phyloP scores from a whole-genome alignment of 2,329 filamentous ascomycete species.

The Talaromyces atroroseus region DNA sequence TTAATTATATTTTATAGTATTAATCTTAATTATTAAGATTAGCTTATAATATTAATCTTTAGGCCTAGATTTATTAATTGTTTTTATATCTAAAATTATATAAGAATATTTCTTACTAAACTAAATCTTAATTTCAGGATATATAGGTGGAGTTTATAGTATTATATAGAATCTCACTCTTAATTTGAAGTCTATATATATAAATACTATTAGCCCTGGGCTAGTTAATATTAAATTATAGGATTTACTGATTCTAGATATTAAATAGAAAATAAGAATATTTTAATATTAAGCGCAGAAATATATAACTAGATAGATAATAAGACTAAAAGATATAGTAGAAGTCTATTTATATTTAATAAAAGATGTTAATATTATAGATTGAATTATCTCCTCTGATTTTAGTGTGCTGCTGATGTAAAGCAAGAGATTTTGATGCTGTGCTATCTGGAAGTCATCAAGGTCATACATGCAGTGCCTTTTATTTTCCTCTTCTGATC shows the following conservation, averaged over 20 bases:
- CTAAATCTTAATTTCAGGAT: conserved; percentile 17
- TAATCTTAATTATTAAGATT: conserved; percentile 37
- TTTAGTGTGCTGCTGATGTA: background rate
- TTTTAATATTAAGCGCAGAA: conserved; percentile 14
- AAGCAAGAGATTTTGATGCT: too few species aligned
- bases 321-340: conserved; percentile 32
- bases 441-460: too few species aligned
- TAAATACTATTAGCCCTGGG: conserved; percentile 40
- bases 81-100: conserved; percentile 35
- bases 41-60: conserved; percentile 30
- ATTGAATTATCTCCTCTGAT: background rate
- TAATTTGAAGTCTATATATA: conserved; percentile 38
- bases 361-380: conserved; percentile 22
- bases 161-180: conserved; percentile 32
- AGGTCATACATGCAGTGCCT: too few species aligned
- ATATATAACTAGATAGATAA: conserved; percentile 2
- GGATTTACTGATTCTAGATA: conserved; percentile 16
- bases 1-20: conserved; percentile 26
- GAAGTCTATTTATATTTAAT: conserved; percentile 43
- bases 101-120: conserved; percentile 12
- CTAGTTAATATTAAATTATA: conserved; percentile 39
- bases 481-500: too few species aligned
- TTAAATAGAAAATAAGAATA: conserved; percentile 4
- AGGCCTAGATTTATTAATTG: conserved; percentile 29
- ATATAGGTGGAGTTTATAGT: conserved; percentile 19